Base-by-base conservation (phyloP, 2,329 filamentous ascomycete genomes). In the Pseudohalonectria lignicola region DNA sequence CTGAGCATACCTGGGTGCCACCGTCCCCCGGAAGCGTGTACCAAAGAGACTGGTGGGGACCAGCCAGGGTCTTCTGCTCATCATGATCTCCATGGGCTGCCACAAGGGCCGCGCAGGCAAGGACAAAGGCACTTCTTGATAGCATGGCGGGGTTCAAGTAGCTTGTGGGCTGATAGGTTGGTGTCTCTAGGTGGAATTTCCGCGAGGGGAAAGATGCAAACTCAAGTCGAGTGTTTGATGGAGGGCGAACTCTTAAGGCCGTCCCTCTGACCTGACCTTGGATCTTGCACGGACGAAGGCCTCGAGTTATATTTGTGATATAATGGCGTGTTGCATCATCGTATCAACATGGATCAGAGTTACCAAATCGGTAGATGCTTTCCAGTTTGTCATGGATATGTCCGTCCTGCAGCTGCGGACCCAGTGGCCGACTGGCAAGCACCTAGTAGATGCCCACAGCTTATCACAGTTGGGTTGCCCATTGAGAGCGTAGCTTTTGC, bases 11-110 rank as follows among this genome's bases (percentile, higher is more conserved):
- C 69, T 92, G 84, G 29, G 77, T 92, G 40, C 85, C 86, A 19
- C 86, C 85, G 59, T 92, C 86, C 26, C 85, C 86, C 4, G 86
- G 86, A 5, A 93, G 63, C 1, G 66, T 78, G 59, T 90, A 93
- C 86, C 86, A 93, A 33, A 92, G 55, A 20, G 75, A 71, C 55
- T 83, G 68, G 49, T 80, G 81, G 31, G 86, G 85, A 1, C 86
- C 85, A 20, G 71, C 61, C 36, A 82, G 63, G 32, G 72, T 59
- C 42, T 71, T 67, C 54, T 86, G 79, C 33, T 65, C 52, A 17
- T 74, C 64, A 42, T 76, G 67, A 39, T 63, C 61, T 36, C 67
- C 70, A 50, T 86, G 82, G 39, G 76, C 78, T 39, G 67, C 55
- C 18, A 63, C 75, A 37, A 67, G 49, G 32, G 70, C 68, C 21